Conservation (phyloP, 2,329 filamentous ascomycete genomes). For the Curvularia spicifera region DNA sequence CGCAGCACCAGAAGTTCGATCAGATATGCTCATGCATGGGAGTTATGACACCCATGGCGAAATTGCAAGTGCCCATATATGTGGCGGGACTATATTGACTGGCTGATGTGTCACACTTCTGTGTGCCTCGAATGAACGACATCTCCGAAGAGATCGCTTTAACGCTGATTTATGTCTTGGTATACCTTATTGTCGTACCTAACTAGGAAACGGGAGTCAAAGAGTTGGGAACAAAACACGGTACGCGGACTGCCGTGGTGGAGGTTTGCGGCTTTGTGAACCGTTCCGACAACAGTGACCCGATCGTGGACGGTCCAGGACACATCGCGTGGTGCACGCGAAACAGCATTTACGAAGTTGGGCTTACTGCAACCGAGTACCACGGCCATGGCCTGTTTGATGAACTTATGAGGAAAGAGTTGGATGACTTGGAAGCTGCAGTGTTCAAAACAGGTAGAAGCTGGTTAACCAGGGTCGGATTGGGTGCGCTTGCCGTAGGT, state of each 20-base stretch:
- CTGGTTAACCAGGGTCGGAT: neutral
- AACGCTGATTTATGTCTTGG: neutral
- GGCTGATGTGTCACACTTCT: neutral
- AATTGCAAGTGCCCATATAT: neutral
- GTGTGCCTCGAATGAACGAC: neutral
- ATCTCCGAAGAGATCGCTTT: neutral
- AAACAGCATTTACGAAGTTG: neutral
- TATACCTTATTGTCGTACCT: neutral
- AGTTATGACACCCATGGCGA: neutral
- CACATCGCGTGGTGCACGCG: neutral
- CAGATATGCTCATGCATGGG: neutral
- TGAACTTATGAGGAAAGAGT: neutral
- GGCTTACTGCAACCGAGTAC: neutral
- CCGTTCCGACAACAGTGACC: neutral
- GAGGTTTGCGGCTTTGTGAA: neutral
- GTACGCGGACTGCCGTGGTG: neutral
- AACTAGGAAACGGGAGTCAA: neutral
- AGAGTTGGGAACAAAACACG: neutral
- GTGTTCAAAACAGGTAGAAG: neutral
- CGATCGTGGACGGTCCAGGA: neutral
- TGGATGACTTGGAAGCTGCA: neutral
- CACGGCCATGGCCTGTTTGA: neutral
- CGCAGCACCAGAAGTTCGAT: neutral
- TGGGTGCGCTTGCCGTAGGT: neutral
- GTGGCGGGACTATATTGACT: neutral